Conservation (phyloP, 1,139 yeast species). For the Lodderomyces theae region DNA sequence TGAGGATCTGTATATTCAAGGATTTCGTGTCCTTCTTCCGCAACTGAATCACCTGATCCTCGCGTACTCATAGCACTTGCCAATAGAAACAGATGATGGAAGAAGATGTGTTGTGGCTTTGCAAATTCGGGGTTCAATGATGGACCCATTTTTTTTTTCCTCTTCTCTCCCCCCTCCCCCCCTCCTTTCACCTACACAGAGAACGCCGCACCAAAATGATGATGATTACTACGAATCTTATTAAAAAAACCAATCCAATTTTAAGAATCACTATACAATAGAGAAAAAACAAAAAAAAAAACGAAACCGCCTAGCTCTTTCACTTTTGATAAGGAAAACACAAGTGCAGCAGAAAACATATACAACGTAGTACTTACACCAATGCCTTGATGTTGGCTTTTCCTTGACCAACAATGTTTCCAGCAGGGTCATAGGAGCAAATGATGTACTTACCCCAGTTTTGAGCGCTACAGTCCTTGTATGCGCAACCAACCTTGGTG, state of each 20-base stretch:
- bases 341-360: background rate
- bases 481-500: constrained; percentile 74
- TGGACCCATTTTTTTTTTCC: too few relatives aligned
- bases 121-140: too few relatives aligned
- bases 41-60: background rate
- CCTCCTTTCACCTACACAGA: too few relatives aligned
- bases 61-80: too few relatives aligned
- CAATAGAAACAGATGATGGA: too few relatives aligned
- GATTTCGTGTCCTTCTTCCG: background rate
- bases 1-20: background rate
- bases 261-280: background rate
- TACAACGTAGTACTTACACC: background rate
- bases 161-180: too few relatives aligned
- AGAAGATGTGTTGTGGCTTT: too few relatives aligned
- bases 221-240: too few relatives aligned
- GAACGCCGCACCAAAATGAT: too few relatives aligned
- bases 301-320: constrained; percentile 1
- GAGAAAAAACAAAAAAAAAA: background rate
- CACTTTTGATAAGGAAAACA: background rate
- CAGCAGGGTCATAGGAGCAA: constrained; percentile 7
- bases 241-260: too few relatives aligned
- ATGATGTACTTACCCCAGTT: constrained; percentile 23
- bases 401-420: constrained; percentile 35
- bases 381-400: constrained; percentile 46
- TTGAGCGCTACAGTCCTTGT: constrained; percentile 46